Evolutionary conservation across 2,329 filamentous ascomycete genomes (phyloP), one percentile per base, ranked within the genome.

Genomic region (Colletotrichum eleusines): DNA sequence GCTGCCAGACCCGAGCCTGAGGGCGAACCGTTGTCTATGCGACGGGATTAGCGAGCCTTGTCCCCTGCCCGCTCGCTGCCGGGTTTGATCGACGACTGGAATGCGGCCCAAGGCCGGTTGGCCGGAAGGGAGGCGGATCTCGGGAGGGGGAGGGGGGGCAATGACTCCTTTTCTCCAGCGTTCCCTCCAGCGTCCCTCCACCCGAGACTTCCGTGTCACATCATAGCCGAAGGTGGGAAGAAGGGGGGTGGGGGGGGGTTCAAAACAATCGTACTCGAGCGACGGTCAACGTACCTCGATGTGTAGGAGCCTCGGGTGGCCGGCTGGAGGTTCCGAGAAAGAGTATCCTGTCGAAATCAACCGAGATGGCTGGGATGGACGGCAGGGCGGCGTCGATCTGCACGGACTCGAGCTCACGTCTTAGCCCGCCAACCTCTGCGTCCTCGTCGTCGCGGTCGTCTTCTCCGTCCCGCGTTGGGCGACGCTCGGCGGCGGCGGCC

Each of bases 361-460:
- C 40, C 18, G 69, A 68, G 31, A 71, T 46, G 35, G 58, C 58
- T 23, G 60, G 46, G 53, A 69, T 58, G 16, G 64, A 63, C 18
- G 69, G 64, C 40, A 71, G 53, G 18, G 65, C 28, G 5, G 69
- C 38, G 40, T 69, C 64, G 46, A 71, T 71, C 59, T 71, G 64
- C 28, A 71, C 59, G 53, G 55, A 59, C 64, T 71, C 64, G 3
- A 71, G 53, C 14, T 59, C 64, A 35, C 46, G 64, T 35, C 64
- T 58, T 48, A 69, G n/a, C 23, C 38, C 2, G 33, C 63, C 69
- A 14, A 71, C 16, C 42, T 66, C 62, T 9, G 42, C 51, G 31
- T 63, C 64, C 3, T 59, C 42, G 55, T 44, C 50, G 12, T 31
- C 23, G 23, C 20, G 16, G 28, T 20, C 44, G 31, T 51, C 44